These are phyloP conservation scores for Quercus gilva DNA, from an alignment of 306 rosid genomes.

Conservation along the genomic window DNA sequence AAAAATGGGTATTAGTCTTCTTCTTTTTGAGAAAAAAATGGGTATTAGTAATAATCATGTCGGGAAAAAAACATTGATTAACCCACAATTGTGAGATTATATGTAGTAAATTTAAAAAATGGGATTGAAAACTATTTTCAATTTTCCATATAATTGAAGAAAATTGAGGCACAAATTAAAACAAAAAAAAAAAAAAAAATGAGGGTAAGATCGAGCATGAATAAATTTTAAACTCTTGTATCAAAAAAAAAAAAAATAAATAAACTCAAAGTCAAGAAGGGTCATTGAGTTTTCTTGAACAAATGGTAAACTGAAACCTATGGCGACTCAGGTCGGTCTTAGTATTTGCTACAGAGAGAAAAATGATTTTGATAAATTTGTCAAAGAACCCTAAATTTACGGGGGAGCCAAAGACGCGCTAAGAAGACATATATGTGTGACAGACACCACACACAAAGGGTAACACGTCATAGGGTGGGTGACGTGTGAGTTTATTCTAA, in stretches of 20 bases:
- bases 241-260: too few species aligned
- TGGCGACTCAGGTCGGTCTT: conserved; percentile 7
- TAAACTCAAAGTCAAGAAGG: conserved; percentile 1
- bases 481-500: conserved; percentile 62
- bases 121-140: too few species aligned
- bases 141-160: too few species aligned
- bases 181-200: too few species aligned
- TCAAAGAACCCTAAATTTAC: conserved; percentile 45
- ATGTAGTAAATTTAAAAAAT: too few species aligned
- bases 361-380: conserved; percentile 2
- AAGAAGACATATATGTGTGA: conserved; percentile 30
- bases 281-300: conserved; percentile 6
- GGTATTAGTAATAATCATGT: conserved; percentile 20
- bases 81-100: background rate
- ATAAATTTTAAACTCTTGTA: background rate
- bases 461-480: conserved; percentile 55
- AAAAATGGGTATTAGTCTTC: background rate
- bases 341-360: background rate
- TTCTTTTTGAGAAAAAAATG: too few species aligned
- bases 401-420: conserved; percentile 46
- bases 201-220: too few species aligned
- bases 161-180: too few species aligned
- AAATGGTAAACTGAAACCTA: background rate
- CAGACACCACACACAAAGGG: conserved; percentile 19
- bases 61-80: conserved; percentile 11